These are phyloP conservation scores for Entomortierella parvispora DNA, from an alignment of 192 early-diverging fungal species.

Conservation along the genomic window DNA sequence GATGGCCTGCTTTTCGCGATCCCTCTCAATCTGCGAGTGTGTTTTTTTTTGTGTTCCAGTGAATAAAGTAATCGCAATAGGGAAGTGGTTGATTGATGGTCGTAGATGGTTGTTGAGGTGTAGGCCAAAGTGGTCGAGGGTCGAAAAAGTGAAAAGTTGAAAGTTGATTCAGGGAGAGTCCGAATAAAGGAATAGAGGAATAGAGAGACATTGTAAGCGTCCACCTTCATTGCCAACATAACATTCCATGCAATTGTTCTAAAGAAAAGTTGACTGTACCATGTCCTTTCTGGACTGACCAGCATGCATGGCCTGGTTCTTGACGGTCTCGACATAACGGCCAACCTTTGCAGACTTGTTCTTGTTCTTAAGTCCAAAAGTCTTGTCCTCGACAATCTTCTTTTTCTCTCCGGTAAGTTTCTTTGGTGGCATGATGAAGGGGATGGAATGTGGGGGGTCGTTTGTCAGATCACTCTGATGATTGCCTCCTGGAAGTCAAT, in stretches of 20 bases:
- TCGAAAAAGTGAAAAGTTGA: no score
- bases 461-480: no score
- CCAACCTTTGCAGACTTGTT: conserved; percentile 94
- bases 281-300: conserved; percentile 63
- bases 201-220: neutral
- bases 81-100: no score
- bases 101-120: no score
- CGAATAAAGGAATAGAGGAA: no score
- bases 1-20: conserved; percentile 69
- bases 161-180: no score
- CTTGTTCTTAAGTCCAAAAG: conserved; percentile 99
- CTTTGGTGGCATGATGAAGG: conserved; percentile 84
- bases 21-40: conserved; percentile 66
- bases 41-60: neutral
- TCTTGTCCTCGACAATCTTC: conserved; percentile 94
- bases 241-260: neutral
- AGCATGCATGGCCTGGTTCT: conserved; percentile 77
- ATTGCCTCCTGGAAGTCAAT: no score
- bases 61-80: no score
- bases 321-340: conserved; percentile 91
- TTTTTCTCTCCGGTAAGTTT: conserved; percentile 75
- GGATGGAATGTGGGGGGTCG: no score
- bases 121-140: no score
- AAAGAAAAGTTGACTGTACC: conserved; percentile 28
- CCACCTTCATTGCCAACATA: neutral